Conservation (phyloP, 805 yeast species). For the Metschnikowia santaceciliae region DNA sequence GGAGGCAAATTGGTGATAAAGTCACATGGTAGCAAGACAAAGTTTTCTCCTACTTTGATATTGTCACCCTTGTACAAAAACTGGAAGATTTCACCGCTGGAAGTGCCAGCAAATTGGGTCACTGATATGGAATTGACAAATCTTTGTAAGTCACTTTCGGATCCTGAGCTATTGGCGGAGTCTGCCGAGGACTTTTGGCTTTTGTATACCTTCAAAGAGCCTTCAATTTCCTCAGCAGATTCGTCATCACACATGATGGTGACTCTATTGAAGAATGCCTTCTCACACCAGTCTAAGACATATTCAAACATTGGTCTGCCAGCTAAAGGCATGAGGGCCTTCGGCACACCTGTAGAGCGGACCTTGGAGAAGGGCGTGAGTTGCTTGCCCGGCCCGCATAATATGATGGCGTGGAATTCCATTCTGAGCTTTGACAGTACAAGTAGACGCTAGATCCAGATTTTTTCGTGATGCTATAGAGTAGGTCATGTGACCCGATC, state of each 20-base stretch:
- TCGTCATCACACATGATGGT: constrained; percentile 57
- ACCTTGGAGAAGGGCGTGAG: constrained; percentile 68
- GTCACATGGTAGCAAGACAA: constrained; percentile 91
- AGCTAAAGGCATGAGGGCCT: constrained; percentile 86
- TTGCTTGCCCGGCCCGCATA: constrained; percentile 80
- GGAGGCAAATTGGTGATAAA: constrained; percentile 91
- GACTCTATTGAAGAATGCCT: constrained; percentile 70
- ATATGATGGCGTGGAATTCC: constrained; percentile 90
- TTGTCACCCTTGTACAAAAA: constrained; percentile 41
- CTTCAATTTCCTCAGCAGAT: constrained; percentile 43
- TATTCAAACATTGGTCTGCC: constrained; percentile 85
- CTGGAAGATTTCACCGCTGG: constrained; percentile 62
- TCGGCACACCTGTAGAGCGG: constrained; percentile 63
- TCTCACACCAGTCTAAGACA: constrained; percentile 89
- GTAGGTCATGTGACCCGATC: constrained; percentile 2
- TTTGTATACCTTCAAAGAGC: constrained; percentile 48
- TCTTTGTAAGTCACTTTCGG: constrained; percentile 15
- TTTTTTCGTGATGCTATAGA: constrained; percentile 4
- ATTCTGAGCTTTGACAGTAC: constrained; percentile 35
- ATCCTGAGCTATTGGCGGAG: constrained; percentile 13
- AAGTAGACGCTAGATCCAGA: background rate
- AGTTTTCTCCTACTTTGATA: constrained; percentile 35
- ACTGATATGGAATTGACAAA: constrained; percentile 23
- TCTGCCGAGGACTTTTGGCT: constrained; percentile 26
- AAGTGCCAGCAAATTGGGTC: constrained; percentile 17